phyloP scores from a whole-genome alignment of 1,139 yeast species.

The Kurtzmaniella quercitrusa region DNA sequence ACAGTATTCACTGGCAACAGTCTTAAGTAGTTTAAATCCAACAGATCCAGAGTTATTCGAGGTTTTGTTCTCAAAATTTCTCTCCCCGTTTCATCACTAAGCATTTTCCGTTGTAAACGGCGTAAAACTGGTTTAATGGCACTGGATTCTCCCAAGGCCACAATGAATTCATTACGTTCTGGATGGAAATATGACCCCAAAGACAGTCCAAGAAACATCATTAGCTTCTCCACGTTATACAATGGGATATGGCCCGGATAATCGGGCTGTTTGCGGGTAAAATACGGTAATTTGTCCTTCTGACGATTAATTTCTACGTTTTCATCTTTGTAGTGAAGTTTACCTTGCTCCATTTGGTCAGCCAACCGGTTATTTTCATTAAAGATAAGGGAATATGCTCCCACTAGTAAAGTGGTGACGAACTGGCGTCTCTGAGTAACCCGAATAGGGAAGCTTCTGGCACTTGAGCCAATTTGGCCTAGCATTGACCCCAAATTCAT shows the following conservation, averaged over 20 bases:
- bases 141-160: slow-evolving; percentile 92
- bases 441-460: background rate
- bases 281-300: slow-evolving; percentile 21
- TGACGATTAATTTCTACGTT: slow-evolving; percentile 25
- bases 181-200: slow-evolving; percentile 85
- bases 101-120: slow-evolving; percentile 66
- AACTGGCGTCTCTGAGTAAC: background rate
- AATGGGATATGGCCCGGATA: slow-evolving; percentile 85
- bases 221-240: slow-evolving; percentile 53
- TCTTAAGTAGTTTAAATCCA: slow-evolving; percentile 60
- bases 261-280: slow-evolving; percentile 41
- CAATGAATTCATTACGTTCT: slow-evolving; percentile 72
- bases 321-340: slow-evolving; percentile 40
- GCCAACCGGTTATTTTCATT: slow-evolving; percentile 52
- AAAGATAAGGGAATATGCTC: slow-evolving; percentile 26
- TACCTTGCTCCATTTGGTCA: slow-evolving; percentile 53
- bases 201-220: slow-evolving; percentile 72
- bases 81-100: slow-evolving; percentile 71
- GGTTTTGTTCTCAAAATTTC: slow-evolving; percentile 76
- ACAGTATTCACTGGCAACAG: slow-evolving; percentile 65
- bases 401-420: slow-evolving; percentile 11
- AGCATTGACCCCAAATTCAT: background rate
- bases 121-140: slow-evolving; percentile 69
- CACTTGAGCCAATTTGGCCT: background rate
- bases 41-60: slow-evolving; percentile 67